Conservation (phyloP, 2,329 filamentous ascomycete species). For the Colletotrichum tanaceti region DNA sequence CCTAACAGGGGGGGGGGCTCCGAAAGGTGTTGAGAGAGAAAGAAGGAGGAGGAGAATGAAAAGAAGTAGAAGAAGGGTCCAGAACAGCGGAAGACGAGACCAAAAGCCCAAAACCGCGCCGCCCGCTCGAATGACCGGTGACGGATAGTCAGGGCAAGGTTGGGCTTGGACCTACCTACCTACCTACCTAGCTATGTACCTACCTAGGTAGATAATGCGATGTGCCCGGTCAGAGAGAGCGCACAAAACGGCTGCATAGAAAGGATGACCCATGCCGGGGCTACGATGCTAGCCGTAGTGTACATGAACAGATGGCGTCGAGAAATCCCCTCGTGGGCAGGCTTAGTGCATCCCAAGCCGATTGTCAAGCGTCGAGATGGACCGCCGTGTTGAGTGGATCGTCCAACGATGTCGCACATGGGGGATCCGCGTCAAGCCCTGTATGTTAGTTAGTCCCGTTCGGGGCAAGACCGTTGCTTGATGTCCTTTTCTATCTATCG, state of each 20-base stretch:
- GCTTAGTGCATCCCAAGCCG: slow-evolving; percentile 21
- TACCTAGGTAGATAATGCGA: background rate
- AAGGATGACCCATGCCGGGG: slow-evolving; percentile 19
- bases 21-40: background rate
- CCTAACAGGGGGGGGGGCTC: background rate
- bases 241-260: slow-evolving; percentile 14
- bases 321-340: slow-evolving; percentile 26
- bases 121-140: slow-evolving; percentile 17
- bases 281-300: slow-evolving; percentile 10
- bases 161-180: too few relatives aligned
- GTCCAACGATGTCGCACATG: slow-evolving; percentile 40
- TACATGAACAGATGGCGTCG: slow-evolving; percentile 25
- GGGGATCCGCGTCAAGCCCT: slow-evolving; percentile 34
- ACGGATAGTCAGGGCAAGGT: slow-evolving; percentile 25
- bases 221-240: background rate
- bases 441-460: slow-evolving; percentile 33
- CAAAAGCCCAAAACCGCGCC: slow-evolving; percentile 23
- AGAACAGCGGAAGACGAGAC: slow-evolving; percentile 12
- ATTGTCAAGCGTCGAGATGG: slow-evolving; percentile 31
- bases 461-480: slow-evolving; percentile 28
- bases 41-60: background rate
- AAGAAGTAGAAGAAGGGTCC: background rate
- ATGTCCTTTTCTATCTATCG: slow-evolving; percentile 18
- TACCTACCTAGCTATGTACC: too few relatives aligned
- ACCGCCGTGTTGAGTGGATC: slow-evolving; percentile 30